Conservation (phyloP, 345 rosid species). For the Lepidium aucheri region DNA sequence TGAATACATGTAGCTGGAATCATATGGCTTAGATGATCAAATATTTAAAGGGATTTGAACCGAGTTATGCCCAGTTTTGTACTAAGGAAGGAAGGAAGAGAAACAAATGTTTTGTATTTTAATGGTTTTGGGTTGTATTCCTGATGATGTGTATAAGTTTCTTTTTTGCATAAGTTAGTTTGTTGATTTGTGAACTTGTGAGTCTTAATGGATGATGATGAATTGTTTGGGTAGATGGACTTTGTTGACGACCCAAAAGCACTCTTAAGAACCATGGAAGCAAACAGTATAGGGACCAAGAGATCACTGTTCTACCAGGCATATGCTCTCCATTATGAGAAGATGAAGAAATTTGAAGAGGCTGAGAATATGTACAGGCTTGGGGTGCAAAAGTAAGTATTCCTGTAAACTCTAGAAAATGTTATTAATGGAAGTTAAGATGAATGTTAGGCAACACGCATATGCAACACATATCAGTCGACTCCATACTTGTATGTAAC, state of each 20-base stretch:
- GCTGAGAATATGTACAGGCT: conserved; percentile 85
- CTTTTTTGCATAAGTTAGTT: neutral
- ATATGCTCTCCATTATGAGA: conserved; percentile 81
- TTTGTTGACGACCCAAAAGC: conserved; percentile 74
- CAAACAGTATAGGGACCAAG: conserved; percentile 58
- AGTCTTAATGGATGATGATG: conserved; percentile 3
- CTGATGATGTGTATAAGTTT: neutral
- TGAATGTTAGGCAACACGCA: neutral
- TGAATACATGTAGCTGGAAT: neutral
- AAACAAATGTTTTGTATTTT: neutral
- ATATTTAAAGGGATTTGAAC: no score
- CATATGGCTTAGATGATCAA: neutral
- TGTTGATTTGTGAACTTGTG: neutral
- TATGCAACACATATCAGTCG: neutral
- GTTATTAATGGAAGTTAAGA: neutral
- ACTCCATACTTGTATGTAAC: neutral
- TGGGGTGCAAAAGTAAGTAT: conserved; percentile 73
- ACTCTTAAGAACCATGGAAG: conserved; percentile 66
- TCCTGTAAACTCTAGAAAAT: neutral
- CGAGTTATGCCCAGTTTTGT: neutral
- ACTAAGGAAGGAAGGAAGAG: neutral
- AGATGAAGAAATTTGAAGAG: conserved; percentile 69
- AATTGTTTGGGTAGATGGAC: conserved; percentile 59
- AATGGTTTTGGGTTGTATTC: neutral
- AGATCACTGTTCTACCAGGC: conserved; percentile 81